Evolutionary conservation across 208 protist species (phyloP), one percentile per base, ranked within the genome.

Genomic region (Acanthamoeba rhysodes): DNA sequence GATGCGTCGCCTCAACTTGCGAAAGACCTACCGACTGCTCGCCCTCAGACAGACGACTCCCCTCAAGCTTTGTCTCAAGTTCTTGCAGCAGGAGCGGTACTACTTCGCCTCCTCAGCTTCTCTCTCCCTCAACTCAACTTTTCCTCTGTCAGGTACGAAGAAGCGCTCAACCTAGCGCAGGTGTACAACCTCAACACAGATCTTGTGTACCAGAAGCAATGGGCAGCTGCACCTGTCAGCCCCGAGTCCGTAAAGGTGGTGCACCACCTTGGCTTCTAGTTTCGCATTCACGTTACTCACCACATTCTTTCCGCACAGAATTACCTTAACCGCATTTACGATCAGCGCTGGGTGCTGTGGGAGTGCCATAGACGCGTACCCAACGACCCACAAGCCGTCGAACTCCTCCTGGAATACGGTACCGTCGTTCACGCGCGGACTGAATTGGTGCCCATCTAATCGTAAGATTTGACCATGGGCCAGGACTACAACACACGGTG

Each of bases 131-230:
- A 32, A 32, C 27, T 32, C 37, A 88, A 10, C 78, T 20, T 50
- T 24, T 41, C 41, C 32, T n/a, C 41, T 90, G 29, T 7, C 41
- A 93, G 62, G 29, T 93, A 93, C 20, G 88, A 93, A 22, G 88
- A 93, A 55, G 88, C 88, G 37, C 88, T 93, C 41, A 74, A 22
- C 20, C n/a, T 93, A 32, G 88, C 88, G 37, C 88, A 93, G 66
- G 62, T 74, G 88, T 74, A 93, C 48, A 55, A 55, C 32, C 34
- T 93, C 5, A 74, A 93, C 88, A 93, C 88, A 8, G 88, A 93
- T 74, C 34, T 93, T 16, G 55, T 93, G n/a, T 93, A 93, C 45
- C 88, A 93, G n/a, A 93, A 93, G 37, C 88, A 93, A 50, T 93
- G 88, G 88, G 88, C 88, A 66, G 37, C 88, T n/a, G 34, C 37